phyloP scores from a whole-genome alignment of 768 basidiomycete species.

The Pleurotus salmoneostramineus region DNA sequence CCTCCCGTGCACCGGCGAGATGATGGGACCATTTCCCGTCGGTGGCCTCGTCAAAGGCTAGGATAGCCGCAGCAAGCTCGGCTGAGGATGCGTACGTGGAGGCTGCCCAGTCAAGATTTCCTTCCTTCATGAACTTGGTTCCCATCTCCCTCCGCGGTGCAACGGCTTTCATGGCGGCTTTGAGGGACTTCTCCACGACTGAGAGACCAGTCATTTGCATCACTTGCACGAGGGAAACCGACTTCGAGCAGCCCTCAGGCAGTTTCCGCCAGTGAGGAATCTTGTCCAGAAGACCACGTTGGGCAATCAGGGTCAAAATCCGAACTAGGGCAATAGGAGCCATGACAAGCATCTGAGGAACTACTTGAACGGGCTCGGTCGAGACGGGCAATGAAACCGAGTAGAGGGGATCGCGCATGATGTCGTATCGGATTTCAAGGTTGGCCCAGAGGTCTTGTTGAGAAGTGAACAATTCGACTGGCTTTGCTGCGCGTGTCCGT shows the following conservation, averaged over 20 bases:
- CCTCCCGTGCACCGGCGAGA: slow-evolving; percentile 18
- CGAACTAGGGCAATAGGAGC: slow-evolving; percentile 24
- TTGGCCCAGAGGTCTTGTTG: background rate
- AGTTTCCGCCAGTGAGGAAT: slow-evolving; percentile 14
- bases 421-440: slow-evolving; percentile 4
- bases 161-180: slow-evolving; percentile 16
- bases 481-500: slow-evolving; percentile 9
- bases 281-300: slow-evolving; percentile 19
- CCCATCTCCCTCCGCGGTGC: slow-evolving; percentile 17
- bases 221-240: slow-evolving; percentile 15
- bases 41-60: slow-evolving; percentile 24
- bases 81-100: slow-evolving; percentile 22
- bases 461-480: background rate
- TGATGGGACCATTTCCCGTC: slow-evolving; percentile 17
- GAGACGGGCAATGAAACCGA: background rate
- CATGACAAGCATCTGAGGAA: background rate
- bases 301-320: slow-evolving; percentile 22
- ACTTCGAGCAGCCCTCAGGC: slow-evolving; percentile 16
- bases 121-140: slow-evolving; percentile 12
- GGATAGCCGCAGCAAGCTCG: slow-evolving; percentile 25
- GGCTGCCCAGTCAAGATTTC: slow-evolving; percentile 16
- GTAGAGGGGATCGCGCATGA: background rate
- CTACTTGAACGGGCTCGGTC: background rate
- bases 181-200: slow-evolving; percentile 18
- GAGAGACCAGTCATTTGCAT: slow-evolving; percentile 21